Percentiles rank a stretch among this genome's conserved stretches.
Conservation (phyloP, 2,329 filamentous ascomycete species). For the Diaporthe sp. region DNA sequence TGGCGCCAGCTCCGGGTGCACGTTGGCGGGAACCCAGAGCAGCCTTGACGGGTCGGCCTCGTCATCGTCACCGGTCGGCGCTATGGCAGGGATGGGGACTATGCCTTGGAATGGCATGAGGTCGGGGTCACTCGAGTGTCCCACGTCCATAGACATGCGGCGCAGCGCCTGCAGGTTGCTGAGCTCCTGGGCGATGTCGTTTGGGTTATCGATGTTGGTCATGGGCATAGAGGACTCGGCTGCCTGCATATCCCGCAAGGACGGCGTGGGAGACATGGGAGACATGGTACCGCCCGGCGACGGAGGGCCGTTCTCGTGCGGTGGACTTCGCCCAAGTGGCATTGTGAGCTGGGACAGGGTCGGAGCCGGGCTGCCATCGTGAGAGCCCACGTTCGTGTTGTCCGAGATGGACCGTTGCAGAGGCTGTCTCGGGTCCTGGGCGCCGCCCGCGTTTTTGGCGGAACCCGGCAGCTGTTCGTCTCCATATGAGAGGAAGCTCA, state of each 20-base stretch:
- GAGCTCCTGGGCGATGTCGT: conserved; percentile 90
- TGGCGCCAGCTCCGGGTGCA: conserved; percentile 95
- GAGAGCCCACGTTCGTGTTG: conserved; percentile 47
- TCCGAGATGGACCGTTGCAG: conserved; percentile 64
- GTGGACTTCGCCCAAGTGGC: conserved; percentile 57
- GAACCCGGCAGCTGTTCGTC: conserved; percentile 64
- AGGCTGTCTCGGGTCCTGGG: conserved; percentile 56
- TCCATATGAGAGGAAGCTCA: conserved; percentile 79
- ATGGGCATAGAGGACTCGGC: conserved; percentile 83
- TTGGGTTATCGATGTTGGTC: conserved; percentile 90
- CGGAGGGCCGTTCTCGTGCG: conserved; percentile 55
- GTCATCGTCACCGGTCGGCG: conserved; percentile 80
- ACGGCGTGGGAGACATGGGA: conserved; percentile 66
- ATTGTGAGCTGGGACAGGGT: conserved; percentile 53
- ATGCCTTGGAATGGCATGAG: conserved; percentile 79
- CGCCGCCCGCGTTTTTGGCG: conserved; percentile 43
- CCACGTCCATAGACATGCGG: conserved; percentile 95
- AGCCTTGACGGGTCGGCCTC: conserved; percentile 90
- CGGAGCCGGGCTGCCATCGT: conserved; percentile 51
- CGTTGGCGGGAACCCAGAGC: conserved; percentile 94
- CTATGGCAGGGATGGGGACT: conserved; percentile 79
- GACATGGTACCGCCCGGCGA: conserved; percentile 55
- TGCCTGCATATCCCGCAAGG: conserved; percentile 66
- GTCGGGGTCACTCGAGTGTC: conserved; percentile 79
- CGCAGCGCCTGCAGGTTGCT: conserved; percentile 92